phyloP scores from a whole-genome alignment of 2,329 filamentous ascomycete species.

The Apiospora pterosperma region DNA sequence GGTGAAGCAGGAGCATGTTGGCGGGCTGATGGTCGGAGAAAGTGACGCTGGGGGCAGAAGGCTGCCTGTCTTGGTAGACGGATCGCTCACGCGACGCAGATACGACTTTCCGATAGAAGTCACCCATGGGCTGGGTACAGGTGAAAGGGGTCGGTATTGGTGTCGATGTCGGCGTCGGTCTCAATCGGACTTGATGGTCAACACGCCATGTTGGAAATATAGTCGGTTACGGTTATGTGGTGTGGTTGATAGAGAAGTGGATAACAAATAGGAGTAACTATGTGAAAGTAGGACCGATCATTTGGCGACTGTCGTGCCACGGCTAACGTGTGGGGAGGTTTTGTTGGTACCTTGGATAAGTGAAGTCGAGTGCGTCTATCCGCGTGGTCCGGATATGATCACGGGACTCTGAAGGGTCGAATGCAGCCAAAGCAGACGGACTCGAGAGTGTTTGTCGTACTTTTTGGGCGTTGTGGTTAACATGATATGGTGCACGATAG shows the following conservation, averaged over 20 bases:
- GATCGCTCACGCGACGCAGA: not conserved
- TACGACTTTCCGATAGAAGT: not conserved
- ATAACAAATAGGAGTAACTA: slow-evolving; percentile 2
- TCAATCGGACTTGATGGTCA: not conserved
- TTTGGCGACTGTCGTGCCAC: not conserved
- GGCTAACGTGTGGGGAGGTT: not conserved
- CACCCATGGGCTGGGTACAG: not conserved
- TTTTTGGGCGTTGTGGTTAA: not conserved
- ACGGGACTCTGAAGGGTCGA: not conserved
- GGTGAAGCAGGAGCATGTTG: slow-evolving; percentile 84
- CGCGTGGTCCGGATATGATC: not conserved
- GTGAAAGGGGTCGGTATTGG: not conserved
- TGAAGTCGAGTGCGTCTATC: not conserved
- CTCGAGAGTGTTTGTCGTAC: not conserved
- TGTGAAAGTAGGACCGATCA: not conserved
- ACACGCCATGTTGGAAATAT: not conserved
- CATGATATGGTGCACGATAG: not conserved
- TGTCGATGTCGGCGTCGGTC: not conserved
- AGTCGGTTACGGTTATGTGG: not conserved
- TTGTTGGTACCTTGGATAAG: not conserved
- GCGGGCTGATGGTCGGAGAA: not conserved
- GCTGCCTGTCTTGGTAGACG: not conserved
- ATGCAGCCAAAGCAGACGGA: not conserved
- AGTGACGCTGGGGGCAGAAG: not conserved
- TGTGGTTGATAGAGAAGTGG: not conserved